Conservation (phyloP, 2,329 filamentous ascomycete species). For the Aspergillus quadricinctus region DNA sequence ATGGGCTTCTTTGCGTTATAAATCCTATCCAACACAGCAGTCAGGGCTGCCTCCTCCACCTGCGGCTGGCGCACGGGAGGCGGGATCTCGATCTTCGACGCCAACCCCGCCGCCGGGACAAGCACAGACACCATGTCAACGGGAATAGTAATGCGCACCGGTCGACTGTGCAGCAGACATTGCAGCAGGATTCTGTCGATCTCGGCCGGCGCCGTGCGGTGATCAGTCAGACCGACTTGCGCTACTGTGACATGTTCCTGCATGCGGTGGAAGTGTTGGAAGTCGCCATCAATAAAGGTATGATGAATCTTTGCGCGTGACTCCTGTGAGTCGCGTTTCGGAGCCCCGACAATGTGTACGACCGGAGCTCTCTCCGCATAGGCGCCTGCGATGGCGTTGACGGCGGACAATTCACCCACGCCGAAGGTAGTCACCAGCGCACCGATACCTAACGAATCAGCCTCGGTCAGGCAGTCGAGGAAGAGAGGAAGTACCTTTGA, state of each 20-base stretch:
- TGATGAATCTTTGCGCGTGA: conserved; percentile 55
- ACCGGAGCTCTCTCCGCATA: conserved; percentile 70
- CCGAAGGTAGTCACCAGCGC: conserved; percentile 42
- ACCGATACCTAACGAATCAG: conserved; percentile 9
- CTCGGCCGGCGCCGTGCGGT: conserved; percentile 42
- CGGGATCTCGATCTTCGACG: conserved; percentile 9
- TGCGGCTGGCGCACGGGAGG: conserved; percentile 2
- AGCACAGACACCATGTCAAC: conserved; percentile 45
- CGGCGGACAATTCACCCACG: conserved; percentile 62
- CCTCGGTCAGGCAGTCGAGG: background rate
- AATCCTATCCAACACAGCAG: conserved; percentile 36
- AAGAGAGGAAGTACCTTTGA: conserved; percentile 35
- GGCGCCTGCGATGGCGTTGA: conserved; percentile 69
- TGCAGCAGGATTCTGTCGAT: conserved; percentile 50
- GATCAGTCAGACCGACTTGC: conserved; percentile 44
- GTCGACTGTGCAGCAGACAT: conserved; percentile 51
- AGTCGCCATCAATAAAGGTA: conserved; percentile 60
- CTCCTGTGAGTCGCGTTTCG: conserved; percentile 43
- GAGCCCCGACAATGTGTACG: conserved; percentile 57
- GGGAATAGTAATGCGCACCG: conserved; percentile 53
- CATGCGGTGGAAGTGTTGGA: conserved; percentile 48
- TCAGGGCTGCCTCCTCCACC: conserved; percentile 19
- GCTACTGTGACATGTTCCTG: conserved; percentile 46
- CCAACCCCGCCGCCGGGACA: conserved; percentile 9
- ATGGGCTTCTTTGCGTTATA: conserved; percentile 43